These are phyloP conservation scores for Crithidia sp. DNA, from an alignment of 208 protist species.

Conservation along the genomic window DNA sequence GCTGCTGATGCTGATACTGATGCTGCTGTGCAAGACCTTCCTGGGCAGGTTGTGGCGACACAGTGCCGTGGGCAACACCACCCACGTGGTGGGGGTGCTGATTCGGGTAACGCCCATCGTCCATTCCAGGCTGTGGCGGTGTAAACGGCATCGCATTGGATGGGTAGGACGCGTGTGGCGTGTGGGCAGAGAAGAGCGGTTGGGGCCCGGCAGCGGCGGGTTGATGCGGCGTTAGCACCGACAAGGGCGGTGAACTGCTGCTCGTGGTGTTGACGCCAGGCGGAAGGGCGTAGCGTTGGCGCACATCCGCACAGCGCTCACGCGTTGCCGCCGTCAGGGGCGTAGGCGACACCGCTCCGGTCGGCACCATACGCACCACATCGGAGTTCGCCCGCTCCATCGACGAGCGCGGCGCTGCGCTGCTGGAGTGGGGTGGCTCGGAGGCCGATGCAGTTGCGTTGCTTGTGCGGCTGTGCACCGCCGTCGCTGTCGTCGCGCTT, in stretches of 20 bases:
- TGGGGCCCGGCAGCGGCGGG: background rate
- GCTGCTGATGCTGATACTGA: too few relatives aligned
- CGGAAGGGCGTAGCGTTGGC: background rate
- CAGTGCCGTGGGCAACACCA: too few relatives aligned
- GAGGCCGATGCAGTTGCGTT: background rate
- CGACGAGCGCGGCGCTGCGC: background rate
- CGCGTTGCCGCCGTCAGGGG: background rate
- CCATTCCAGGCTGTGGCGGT: background rate
- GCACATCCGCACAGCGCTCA: background rate
- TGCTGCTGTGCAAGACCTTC: background rate
- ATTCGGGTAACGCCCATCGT: background rate
- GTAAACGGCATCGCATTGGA: background rate
- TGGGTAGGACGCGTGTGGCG: background rate
- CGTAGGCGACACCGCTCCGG: background rate
- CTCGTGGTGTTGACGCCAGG: background rate
- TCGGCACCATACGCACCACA: slow-evolving; percentile 4
- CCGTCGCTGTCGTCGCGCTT: background rate
- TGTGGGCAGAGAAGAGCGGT: background rate
- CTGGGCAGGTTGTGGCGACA: too few relatives aligned
- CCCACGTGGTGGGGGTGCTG: too few relatives aligned
- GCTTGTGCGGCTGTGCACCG: background rate
- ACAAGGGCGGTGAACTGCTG: background rate
- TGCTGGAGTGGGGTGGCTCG: background rate
- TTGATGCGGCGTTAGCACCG: background rate
- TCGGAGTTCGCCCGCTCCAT: background rate